A percentile compares a stretch with the other conserved stretches of the same genome.
These are phyloP conservation scores for Daldinia eschscholtzii DNA, from an alignment of 2,329 filamentous ascomycete genomes.

Conservation along the genomic window DNA sequence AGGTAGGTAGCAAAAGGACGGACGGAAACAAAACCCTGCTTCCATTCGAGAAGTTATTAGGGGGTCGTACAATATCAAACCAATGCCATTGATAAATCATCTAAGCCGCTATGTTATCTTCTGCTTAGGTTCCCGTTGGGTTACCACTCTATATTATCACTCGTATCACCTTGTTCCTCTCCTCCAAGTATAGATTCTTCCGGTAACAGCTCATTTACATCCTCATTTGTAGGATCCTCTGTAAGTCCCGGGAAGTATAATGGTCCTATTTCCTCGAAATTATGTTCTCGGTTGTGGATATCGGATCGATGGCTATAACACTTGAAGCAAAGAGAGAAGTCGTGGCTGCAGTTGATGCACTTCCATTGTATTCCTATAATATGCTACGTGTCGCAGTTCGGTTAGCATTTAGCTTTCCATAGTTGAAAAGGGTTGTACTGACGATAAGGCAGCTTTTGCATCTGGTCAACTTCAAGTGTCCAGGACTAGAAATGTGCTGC, in stretches of 20 bases:
- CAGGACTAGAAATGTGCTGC: not conserved
- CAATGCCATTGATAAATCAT: too few species aligned
- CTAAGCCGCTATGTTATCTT: too few species aligned
- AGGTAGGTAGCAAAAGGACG: too few species aligned
- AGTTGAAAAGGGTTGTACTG: not conserved
- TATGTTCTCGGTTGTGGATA: slow-evolving; percentile 15
- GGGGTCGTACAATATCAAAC: too few species aligned
- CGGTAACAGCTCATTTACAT: not conserved
- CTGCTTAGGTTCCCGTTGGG: not conserved
- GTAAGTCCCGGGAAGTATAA: not conserved
- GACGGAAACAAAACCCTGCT: too few species aligned
- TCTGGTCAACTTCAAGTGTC: not conserved
- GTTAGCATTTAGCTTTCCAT: not conserved
- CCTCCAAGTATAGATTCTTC: not conserved
- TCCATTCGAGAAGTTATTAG: too few species aligned
- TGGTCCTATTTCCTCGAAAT: slow-evolving; percentile 16
- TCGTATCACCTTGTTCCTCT: not conserved
- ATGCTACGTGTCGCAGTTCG: not conserved
- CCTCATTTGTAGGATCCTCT: not conserved
- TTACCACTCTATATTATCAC: not conserved
- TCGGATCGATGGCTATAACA: slow-evolving; percentile 23
- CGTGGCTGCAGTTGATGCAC: slow-evolving; percentile 44
- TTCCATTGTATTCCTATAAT: slow-evolving; percentile 22
- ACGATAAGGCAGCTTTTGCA: not conserved
- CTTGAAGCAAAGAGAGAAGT: slow-evolving; percentile 56